Evolutionary conservation across 768 basidiomycete species (phyloP).

Genomic region (Vararia minispora): DNA sequence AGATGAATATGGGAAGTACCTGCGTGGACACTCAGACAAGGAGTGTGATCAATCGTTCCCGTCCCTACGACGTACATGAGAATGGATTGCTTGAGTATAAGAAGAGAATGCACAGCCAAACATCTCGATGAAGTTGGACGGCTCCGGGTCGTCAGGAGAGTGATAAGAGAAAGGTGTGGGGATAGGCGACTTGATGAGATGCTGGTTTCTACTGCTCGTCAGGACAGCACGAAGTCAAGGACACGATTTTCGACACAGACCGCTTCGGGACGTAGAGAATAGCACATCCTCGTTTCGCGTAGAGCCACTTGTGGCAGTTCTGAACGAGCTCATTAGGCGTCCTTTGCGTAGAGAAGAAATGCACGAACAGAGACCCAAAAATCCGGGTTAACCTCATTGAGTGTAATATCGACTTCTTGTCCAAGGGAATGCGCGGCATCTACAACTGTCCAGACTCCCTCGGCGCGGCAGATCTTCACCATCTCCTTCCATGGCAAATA

Average conservation of each 20-base stretch:
- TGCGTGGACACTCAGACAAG: slow-evolving; percentile 41
- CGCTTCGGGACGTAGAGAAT: slow-evolving; percentile 64
- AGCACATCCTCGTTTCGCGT: slow-evolving; percentile 53
- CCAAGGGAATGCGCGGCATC: slow-evolving; percentile 79
- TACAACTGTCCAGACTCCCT: slow-evolving; percentile 54
- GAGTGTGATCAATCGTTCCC: slow-evolving; percentile 46
- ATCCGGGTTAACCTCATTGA: slow-evolving; percentile 48
- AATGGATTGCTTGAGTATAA: background rate
- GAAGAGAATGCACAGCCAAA: slow-evolving; percentile 33
- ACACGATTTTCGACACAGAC: slow-evolving; percentile 21
- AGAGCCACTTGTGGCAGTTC: slow-evolving; percentile 87
- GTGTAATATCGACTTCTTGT: slow-evolving; percentile 50
- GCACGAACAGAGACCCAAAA: slow-evolving; percentile 64
- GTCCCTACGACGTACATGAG: slow-evolving; percentile 34
- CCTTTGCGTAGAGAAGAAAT: background rate
- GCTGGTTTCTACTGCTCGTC: slow-evolving; percentile 43
- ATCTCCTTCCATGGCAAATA: slow-evolving; percentile 63
- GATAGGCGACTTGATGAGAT: slow-evolving; percentile 45
- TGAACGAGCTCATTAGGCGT: slow-evolving; percentile 16
- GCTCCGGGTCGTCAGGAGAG: slow-evolving; percentile 30
- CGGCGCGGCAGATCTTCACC: slow-evolving; percentile 50
- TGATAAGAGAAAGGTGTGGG: slow-evolving; percentile 45
- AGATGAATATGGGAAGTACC: slow-evolving; percentile 24
- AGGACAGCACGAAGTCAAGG: background rate
- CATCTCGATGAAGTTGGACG: slow-evolving; percentile 33